Evolutionary conservation across 768 basidiomycete genomes (phyloP).

Genomic region (Lenzites betulinus): DNA sequence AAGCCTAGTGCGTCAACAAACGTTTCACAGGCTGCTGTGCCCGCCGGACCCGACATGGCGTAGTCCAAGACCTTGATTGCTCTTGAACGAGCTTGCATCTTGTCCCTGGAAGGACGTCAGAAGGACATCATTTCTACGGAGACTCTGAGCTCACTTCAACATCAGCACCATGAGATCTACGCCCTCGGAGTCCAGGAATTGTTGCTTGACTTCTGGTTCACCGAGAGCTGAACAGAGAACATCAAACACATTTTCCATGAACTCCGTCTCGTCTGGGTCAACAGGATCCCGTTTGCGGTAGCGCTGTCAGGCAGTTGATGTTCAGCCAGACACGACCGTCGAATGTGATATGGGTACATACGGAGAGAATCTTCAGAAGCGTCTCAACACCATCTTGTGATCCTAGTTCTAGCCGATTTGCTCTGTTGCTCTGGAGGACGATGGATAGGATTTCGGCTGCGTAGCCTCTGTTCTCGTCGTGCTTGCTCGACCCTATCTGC

Average conservation of each 20-base stretch:
- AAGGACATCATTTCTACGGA: not conserved
- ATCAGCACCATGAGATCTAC: conserved; percentile 97
- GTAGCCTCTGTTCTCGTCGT: conserved; percentile 92
- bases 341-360: conserved; percentile 42
- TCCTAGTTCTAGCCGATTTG: conserved; percentile 69
- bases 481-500: conserved; percentile 68
- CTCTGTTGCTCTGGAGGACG: conserved; percentile 71
- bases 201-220: conserved; percentile 75
- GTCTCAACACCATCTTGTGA: conserved; percentile 79
- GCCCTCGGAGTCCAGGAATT: conserved; percentile 90
- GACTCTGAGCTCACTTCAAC: conserved; percentile 73
- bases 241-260: conserved; percentile 98
- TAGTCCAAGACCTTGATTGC: conserved; percentile 92
- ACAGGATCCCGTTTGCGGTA: conserved; percentile 83
- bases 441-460: conserved; percentile 94
- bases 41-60: conserved; percentile 78
- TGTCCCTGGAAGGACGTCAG: conserved; percentile 55
- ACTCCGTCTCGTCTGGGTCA: conserved; percentile 90
- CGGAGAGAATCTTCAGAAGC: conserved; percentile 76
- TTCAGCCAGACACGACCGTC: not conserved
- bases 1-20: conserved; percentile 89
- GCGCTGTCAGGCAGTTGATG: conserved; percentile 55
- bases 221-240: conserved; percentile 81
- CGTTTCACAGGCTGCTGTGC: conserved; percentile 70
- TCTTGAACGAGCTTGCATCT: conserved; percentile 74